A percentile compares a stretch with the other conserved stretches of the same genome.
Evolutionary conservation across 1,139 yeast genomes (phyloP).

Genomic region (Williopsis jadinii): DNA sequence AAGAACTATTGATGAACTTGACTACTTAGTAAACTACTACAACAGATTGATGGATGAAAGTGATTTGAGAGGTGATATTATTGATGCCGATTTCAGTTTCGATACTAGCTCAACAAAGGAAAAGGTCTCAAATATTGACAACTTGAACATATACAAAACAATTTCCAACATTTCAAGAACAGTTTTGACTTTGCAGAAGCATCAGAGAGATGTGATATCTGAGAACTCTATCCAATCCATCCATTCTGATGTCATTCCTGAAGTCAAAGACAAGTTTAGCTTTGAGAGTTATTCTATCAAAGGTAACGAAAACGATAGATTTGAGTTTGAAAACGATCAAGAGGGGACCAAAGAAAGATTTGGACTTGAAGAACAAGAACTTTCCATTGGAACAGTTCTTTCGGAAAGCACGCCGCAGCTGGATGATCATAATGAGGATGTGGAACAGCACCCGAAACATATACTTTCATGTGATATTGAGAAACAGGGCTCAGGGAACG

Average conservation of each 20-base stretch:
- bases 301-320: constrained; percentile 3
- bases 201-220: not conserved
- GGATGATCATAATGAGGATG: not conserved
- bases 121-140: constrained; percentile 21
- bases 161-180: constrained; percentile 21
- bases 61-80: constrained; percentile 5
- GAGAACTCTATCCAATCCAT: too few relatives aligned
- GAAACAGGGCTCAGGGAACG: too few relatives aligned
- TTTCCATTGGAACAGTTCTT: constrained; percentile 3
- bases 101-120: constrained; percentile 8
- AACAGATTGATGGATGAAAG: constrained; percentile 25
- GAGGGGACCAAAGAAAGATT: too few relatives aligned
- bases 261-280: constrained; percentile 11
- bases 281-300: constrained; percentile 13
- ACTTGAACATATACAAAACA: constrained; percentile 22
- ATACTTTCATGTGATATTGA: too few relatives aligned
- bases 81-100: constrained; percentile 16
- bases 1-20: constrained; percentile 68
- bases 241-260: too few relatives aligned
- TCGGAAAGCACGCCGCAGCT: constrained; percentile 19
- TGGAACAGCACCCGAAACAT: not conserved
- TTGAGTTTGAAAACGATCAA: constrained; percentile 6
- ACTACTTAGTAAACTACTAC: constrained; percentile 29
- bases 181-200: constrained; percentile 19
- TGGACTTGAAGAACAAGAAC: too few relatives aligned